Conservation (phyloP, 176 grass and related monocot species). For the Eragrostis nindensis region DNA sequence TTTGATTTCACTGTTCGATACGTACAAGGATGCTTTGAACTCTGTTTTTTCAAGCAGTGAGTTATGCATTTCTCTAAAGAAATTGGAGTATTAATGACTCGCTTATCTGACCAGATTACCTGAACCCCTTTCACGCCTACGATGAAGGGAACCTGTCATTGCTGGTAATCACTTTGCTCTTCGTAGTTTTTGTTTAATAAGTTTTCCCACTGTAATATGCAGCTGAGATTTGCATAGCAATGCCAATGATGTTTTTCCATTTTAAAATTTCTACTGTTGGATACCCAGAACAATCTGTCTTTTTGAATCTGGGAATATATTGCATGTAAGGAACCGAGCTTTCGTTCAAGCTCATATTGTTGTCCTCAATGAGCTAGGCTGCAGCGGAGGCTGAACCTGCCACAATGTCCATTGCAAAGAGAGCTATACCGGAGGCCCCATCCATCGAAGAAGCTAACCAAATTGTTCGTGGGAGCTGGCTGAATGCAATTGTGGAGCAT, state of each 20-base stretch:
- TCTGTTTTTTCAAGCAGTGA: neutral
- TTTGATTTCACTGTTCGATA: too few species aligned
- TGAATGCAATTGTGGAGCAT: conserved; percentile 70
- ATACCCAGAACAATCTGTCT: too few species aligned
- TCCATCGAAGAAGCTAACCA: conserved; percentile 66
- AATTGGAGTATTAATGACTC: neutral
- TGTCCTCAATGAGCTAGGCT: conserved; percentile 55
- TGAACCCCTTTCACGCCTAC: conserved; percentile 84
- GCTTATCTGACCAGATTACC: conserved; percentile 66
- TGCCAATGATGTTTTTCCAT: too few species aligned
- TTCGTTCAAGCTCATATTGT: conserved; percentile 9
- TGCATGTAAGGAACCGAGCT: neutral
- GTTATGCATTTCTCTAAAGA: neutral
- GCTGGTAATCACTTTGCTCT: conserved; percentile 61
- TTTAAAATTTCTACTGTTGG: too few species aligned
- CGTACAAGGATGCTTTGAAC: too few species aligned
- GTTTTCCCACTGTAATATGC: neutral
- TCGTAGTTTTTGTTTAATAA: neutral
- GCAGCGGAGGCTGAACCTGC: conserved; percentile 87
- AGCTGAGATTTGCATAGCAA: too few species aligned
- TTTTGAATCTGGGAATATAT: too few species aligned
- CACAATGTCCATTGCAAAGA: conserved; percentile 86
- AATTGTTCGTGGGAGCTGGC: conserved; percentile 71
- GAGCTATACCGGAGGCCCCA: conserved; percentile 72
- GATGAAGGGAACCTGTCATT: conserved; percentile 95